These are phyloP conservation scores for Handroanthus guayacan DNA, from an alignment of 257 asterid genomes.

Conservation along the genomic window DNA sequence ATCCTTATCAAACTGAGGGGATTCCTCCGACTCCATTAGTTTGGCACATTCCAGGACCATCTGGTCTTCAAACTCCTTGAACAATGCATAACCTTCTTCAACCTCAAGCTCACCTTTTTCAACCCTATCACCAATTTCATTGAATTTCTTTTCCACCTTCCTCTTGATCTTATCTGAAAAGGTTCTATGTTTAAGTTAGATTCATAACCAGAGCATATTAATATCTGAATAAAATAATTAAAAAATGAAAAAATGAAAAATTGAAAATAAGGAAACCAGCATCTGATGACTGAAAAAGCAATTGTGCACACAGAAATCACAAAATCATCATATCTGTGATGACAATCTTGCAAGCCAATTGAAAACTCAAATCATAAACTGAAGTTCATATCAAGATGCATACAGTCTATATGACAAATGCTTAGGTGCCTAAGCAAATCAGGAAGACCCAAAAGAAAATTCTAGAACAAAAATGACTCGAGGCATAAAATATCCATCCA, in stretches of 20 bases:
- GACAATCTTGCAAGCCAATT: not conserved
- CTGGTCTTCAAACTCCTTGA: constrained; percentile 88
- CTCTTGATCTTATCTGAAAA: constrained; percentile 72
- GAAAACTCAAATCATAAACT: constrained; percentile 18
- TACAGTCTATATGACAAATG: not conserved
- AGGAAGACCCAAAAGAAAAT: constrained; percentile 14
- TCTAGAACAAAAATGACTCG: constrained; percentile 1
- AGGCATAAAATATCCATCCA: not conserved
- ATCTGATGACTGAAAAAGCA: constrained; percentile 17
- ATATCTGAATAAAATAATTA: not conserved
- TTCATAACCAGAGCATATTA: constrained; percentile 4
- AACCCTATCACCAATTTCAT: constrained; percentile 79
- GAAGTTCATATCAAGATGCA: not conserved
- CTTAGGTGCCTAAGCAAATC: not conserved
- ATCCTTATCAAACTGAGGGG: constrained; percentile 54
- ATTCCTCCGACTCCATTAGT: constrained; percentile 63
- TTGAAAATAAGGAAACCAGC: not conserved
- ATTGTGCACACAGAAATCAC: constrained; percentile 17
- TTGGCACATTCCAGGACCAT: constrained; percentile 77
- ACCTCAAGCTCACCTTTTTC: constrained; percentile 79
- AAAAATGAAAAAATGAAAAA: not conserved
- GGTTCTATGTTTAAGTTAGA: not conserved
- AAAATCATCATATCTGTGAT: constrained; percentile 5
- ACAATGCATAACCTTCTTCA: constrained; percentile 82
- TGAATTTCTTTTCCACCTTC: constrained; percentile 75